Base-by-base conservation (phyloP, 2,329 filamentous ascomycete species). In the Colletotrichum orbiculare region DNA sequence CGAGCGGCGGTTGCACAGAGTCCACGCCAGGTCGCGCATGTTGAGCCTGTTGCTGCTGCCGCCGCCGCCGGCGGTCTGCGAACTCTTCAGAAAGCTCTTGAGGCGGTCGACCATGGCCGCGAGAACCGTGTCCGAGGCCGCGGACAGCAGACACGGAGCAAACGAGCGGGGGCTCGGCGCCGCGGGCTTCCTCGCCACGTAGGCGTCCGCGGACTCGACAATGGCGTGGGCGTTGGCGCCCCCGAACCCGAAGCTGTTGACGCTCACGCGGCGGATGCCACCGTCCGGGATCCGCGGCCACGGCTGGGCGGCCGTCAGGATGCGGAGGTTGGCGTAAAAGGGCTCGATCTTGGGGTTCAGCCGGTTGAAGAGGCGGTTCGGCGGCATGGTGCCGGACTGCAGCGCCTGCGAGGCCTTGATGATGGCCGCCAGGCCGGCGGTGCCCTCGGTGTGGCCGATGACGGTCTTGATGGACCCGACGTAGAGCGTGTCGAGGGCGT, bases 211-310 rank as follows among this genome's bases (percentile, higher is more conserved):
- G 17, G 38, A 8, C 17, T 63, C 60, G 52, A 83, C 64, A 10
- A 83, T 77, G 8, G 73, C 71, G 64, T 83, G 81, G 0, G 76
- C 77, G 62, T 82, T 83, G 12, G 77, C 76, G 47, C 81, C 81
- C 11, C 81, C 81, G 37, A 79, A 82, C 2, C 81, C 81, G 59
- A 82, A 82, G 12, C 75, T 78, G 49, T 55, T 65, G 42, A 64
- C 54, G 39, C 54, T 53, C 1, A 55, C 61, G 9, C 49, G 49
- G 12, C 42, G 43, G 17, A 17, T 6, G 49, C 35, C 13, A 42
- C 54, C 3, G 39, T 25, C n/a, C 42, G 54, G n/a, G 37, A 12
- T 11, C 11, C 11, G 7, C 17, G 71, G 71, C 72, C 71, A 73
- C 2, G 67, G 38, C 3, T 13, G 7, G 13, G 13, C 11, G 12